Base-by-base conservation (phyloP, 257 asterid species). In the Jaltomata sinuosa region DNA sequence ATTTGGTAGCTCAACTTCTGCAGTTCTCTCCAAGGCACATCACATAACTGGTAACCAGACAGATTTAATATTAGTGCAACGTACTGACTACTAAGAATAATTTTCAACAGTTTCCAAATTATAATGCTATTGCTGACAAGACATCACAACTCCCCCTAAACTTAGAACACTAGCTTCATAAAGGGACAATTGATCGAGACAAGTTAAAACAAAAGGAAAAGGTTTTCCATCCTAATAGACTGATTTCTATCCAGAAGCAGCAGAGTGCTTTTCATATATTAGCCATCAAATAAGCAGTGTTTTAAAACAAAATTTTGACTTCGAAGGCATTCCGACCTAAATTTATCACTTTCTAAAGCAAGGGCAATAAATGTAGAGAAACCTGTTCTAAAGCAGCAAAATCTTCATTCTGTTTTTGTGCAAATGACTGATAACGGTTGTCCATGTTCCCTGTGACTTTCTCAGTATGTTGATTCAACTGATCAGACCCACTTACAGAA, bases 311-410 rank as follows among this genome's bases (percentile, higher is more conserved):
- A 8, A 49, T 25, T 15, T 77, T 49, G 62, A 77, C 62, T 77
- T 18, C 8, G 18, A 49, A 49, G 82, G 49, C 62, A 77, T 77
- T 2, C 29, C 49, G 62, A 45, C 82, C 62, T 49, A 77, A 27
- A 77, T 53, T 77, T 27, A 49, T 49, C 6, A 76, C 62, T 77
- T 68, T 77, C 62, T 77, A 77, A 49, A 77, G 25, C 42, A 27
- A 79, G 81, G 72, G 81, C 34, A 81, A 78, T 55, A 49, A 74
- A 71, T 67, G 84, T 74, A 83, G 83, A 85, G 59, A 65, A 85
- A 97, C 99, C 99, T 97, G 98, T 90, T 97, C 99, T 84, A 97
- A 85, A 74, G 97, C 95, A 84, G 96, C 93, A 91, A 97, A 97
- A 78, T 93, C 98, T 80, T 95, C 98, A 69, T 94, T 89, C 86